Conservation (phyloP, 2,329 filamentous ascomycete genomes). For the Cyphellophora europaea region DNA sequence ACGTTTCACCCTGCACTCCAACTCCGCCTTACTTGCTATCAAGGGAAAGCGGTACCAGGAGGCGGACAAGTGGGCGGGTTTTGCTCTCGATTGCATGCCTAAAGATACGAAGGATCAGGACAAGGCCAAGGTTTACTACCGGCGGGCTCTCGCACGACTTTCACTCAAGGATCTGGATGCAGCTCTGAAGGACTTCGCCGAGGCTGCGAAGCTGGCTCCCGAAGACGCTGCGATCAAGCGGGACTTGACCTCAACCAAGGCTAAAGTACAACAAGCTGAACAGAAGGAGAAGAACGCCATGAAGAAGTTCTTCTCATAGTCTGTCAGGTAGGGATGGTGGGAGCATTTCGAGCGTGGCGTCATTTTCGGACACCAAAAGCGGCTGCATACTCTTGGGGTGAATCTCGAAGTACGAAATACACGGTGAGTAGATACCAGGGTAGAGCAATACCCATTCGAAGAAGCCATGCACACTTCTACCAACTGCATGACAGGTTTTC, state of each 20-base stretch:
- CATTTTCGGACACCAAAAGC: too few species aligned
- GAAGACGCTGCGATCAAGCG: constrained; percentile 64
- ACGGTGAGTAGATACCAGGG: too few species aligned
- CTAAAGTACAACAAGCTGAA: constrained; percentile 59
- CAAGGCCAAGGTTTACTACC: constrained; percentile 80
- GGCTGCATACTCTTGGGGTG: too few species aligned
- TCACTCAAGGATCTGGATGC: constrained; percentile 76
- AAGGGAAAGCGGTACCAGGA: constrained; percentile 68
- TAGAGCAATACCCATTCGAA: too few species aligned
- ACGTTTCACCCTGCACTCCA: constrained; percentile 79
- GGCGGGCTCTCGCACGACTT: constrained; percentile 66
- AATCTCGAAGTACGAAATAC: too few species aligned
- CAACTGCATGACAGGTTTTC: too few species aligned
- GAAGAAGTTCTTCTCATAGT: constrained; percentile 70
- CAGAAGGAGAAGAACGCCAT: constrained; percentile 90
- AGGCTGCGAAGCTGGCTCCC: constrained; percentile 66
- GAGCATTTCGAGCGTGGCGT: too few species aligned
- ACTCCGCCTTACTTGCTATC: constrained; percentile 74
- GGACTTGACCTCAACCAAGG: constrained; percentile 72
- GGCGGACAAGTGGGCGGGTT: constrained; percentile 58
- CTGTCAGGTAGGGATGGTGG: too few species aligned
- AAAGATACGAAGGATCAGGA: constrained; percentile 61
- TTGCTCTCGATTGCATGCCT: constrained; percentile 58
- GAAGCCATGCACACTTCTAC: too few species aligned
- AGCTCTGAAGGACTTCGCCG: constrained; percentile 64